Evolutionary conservation across 352 stramenopile genomes (phyloP).

Genomic region (Elongisporangium prolatum): DNA sequence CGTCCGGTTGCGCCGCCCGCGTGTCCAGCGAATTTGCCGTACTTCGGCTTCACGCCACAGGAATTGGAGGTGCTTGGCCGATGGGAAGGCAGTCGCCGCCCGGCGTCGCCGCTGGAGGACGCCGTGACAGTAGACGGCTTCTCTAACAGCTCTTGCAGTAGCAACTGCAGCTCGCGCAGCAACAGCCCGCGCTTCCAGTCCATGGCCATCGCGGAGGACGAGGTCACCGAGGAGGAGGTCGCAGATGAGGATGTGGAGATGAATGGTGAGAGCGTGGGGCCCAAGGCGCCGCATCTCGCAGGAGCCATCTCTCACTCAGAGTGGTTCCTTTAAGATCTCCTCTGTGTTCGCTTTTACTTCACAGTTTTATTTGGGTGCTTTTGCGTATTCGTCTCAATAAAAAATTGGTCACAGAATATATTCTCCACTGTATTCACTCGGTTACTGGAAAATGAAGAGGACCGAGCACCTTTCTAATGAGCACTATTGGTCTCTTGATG

Average conservation of each 20-base stretch:
- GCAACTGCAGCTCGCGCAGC: conserved; percentile 16
- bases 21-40: conserved; percentile 24
- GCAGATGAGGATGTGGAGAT: conserved; percentile 46
- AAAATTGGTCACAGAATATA: too few relatives aligned
- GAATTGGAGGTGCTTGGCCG: conserved; percentile 32
- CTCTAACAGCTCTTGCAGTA: conserved; percentile 18
- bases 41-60: conserved; percentile 37
- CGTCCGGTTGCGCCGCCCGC: conserved; percentile 7
- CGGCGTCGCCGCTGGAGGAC: background rate
- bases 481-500: background rate
- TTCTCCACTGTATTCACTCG: background rate
- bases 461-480: background rate
- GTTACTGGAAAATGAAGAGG: background rate
- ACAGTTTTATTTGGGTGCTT: too few relatives aligned
- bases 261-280: conserved; percentile 18
- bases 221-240: conserved; percentile 9
- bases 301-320: conserved; percentile 39
- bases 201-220: conserved; percentile 25
- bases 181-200: conserved; percentile 25
- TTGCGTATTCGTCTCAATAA: too few relatives aligned
- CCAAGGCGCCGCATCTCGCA: conserved; percentile 25
- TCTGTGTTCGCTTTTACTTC: background rate
- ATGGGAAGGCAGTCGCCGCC: background rate
- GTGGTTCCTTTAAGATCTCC: conserved; percentile 29
- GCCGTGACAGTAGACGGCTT: background rate